Base-by-base conservation (phyloP, 495 filamentous ascomycete genomes). In the Penicillium crystallinum region DNA sequence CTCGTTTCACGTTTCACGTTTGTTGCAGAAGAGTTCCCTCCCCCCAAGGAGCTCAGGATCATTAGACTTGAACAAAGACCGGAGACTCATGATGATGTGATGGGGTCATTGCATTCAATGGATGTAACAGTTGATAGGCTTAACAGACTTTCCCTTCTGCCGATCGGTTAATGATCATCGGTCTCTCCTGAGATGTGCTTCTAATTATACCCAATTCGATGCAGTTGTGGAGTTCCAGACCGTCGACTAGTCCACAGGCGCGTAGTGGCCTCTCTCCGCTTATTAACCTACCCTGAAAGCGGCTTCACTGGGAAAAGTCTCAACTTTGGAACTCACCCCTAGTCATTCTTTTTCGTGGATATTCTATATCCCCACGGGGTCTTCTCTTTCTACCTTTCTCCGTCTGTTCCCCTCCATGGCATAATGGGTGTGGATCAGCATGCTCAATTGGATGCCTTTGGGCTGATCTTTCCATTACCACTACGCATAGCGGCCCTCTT, bases 401-500 rank as follows among this genome's bases (percentile, higher is more conserved):
- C 38, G 10, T 18, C 7, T 5, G 23, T 4, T 44, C 39, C 22
- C 48, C 21, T 35, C 46, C 41, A 74, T 77, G 73, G 74, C 76
- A 91, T 89, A 86, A 66, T 84, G 71, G 87, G 90, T 72, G 84
- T 86, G 56, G 84, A 84, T 66, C 86, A 89, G 64, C 86, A 88
- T 76, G 77, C 85, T 56, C 77, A 84, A 76, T 80, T 93, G 64
- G 91, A 96, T 80, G 76, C 81, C 70, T 89, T 96, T 76, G 90
- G 85, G 77, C 72, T 88, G 56, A 74, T 87, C 46, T 82, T 96
- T 43, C 91, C 91, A n/a, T 78, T 96, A 39, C 91, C 91, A 22
- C 90, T 87, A 64, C 82, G 91, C 31, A 81, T 92, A 49, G 87
- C 88, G 31, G 76, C 90, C 34, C 80, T 95, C 48, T 70, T 95